Percentiles rank a stretch among this genome's conserved stretches.
Evolutionary conservation across 2,329 filamentous ascomycete genomes (phyloP).

Genomic region (Stachybotrys chlorohalonatus): DNA sequence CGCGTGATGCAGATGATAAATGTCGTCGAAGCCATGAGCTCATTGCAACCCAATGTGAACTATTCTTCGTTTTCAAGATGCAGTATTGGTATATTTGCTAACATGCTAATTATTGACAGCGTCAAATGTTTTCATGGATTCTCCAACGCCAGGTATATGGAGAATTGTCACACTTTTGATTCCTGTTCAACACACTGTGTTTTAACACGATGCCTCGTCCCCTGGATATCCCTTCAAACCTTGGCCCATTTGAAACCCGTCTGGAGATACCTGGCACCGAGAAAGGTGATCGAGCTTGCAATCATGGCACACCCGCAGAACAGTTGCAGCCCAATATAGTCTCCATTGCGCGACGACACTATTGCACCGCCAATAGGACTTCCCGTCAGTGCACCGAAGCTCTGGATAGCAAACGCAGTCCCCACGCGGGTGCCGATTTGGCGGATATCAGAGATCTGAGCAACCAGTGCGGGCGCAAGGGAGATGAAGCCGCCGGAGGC

Average conservation of each 20-base stretch:
- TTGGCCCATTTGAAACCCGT: slow-evolving; percentile 24
- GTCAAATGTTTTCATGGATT: too few relatives aligned
- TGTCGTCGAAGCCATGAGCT: too few relatives aligned
- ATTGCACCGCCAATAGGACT: slow-evolving; percentile 60
- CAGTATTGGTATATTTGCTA: too few relatives aligned
- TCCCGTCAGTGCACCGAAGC: slow-evolving; percentile 57
- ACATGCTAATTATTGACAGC: too few relatives aligned
- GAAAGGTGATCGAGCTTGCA: slow-evolving; percentile 15
- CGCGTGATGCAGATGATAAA: too few relatives aligned
- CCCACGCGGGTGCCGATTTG: slow-evolving; percentile 63
- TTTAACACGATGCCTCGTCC: neutral
- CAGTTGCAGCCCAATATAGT: slow-evolving; percentile 51
- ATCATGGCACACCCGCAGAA: slow-evolving; percentile 50
- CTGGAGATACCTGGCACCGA: slow-evolving; percentile 22
- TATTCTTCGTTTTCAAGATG: too few relatives aligned
- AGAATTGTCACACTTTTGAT: too few relatives aligned
- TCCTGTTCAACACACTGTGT: neutral
- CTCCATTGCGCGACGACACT: slow-evolving; percentile 39
- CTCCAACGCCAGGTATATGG: too few relatives aligned
- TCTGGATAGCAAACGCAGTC: slow-evolving; percentile 50
- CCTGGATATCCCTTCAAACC: slow-evolving; percentile 13
- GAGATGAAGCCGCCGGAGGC: slow-evolving; percentile 57
- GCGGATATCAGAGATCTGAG: slow-evolving; percentile 60
- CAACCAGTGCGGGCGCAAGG: slow-evolving; percentile 53
- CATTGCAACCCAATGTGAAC: too few relatives aligned